Conservation (phyloP, 176 grass and related monocot species). For the Musa schizocarpa region DNA sequence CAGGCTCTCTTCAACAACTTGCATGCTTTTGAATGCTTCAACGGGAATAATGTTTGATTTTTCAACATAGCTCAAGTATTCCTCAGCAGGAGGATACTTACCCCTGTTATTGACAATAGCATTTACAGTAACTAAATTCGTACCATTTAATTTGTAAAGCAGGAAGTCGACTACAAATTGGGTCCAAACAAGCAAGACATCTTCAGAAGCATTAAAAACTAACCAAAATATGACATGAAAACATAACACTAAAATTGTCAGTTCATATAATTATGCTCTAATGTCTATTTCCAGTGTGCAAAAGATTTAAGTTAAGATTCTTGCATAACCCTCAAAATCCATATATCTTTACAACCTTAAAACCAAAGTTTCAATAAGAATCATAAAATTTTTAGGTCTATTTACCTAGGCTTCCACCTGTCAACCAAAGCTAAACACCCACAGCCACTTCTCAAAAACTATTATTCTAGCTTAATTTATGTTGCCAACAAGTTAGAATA, state of each 20-base stretch:
- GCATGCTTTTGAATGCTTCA: constrained; percentile 90
- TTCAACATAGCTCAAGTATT: constrained; percentile 65
- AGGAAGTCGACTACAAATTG: not conserved
- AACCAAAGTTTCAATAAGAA: no score
- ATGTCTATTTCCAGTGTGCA: not conserved
- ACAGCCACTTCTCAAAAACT: not conserved
- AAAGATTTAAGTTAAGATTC: not conserved
- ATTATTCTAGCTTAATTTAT: not conserved
- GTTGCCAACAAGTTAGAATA: not conserved
- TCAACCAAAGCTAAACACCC: not conserved
- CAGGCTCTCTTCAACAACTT: constrained; percentile 54
- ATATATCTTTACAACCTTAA: no score
- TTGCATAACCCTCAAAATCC: not conserved
- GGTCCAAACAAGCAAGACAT: no score
- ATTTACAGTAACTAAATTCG: not conserved
- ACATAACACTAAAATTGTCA: not conserved
- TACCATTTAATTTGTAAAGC: not conserved
- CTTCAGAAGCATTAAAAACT: not conserved
- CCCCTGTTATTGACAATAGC: constrained; percentile 29
- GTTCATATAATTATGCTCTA: not conserved
- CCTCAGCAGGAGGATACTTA: constrained; percentile 60
- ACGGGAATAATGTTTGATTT: constrained; percentile 58
- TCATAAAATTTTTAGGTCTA: no score
- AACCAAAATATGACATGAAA: not conserved
- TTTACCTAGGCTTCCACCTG: not conserved